A percentile compares a stretch with the other conserved stretches of the same genome.
These are phyloP conservation scores for Cladosporium oxysporum DNA, from an alignment of 2,329 filamentous ascomycete species.

Conservation along the genomic window DNA sequence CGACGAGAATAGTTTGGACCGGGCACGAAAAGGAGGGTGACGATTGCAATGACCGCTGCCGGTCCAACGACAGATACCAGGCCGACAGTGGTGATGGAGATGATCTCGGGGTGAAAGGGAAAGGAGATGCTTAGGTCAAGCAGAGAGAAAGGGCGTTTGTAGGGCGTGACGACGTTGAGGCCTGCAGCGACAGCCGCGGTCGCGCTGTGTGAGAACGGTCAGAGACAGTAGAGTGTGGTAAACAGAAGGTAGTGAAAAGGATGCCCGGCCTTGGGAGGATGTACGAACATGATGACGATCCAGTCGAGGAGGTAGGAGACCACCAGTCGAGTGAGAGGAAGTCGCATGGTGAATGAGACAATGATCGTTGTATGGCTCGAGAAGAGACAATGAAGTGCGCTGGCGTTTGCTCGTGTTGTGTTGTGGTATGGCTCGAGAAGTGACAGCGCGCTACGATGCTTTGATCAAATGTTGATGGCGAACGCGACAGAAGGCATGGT, in stretches of 20 bases:
- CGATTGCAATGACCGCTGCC: too few species aligned
- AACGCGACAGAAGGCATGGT: too few species aligned
- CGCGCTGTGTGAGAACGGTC: neutral
- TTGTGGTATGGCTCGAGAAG: too few species aligned
- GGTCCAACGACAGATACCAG: too few species aligned
- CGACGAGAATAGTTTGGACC: slow-evolving; percentile 60
- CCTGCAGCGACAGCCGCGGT: slow-evolving; percentile 40
- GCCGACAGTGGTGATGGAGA: slow-evolving; percentile 66
- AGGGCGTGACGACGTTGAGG: slow-evolving; percentile 62
- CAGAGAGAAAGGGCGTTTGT: slow-evolving; percentile 70
- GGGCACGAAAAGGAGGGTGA: too few species aligned
- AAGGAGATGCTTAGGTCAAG: slow-evolving; percentile 80
- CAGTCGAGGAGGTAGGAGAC: slow-evolving; percentile 74
- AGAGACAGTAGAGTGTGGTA: neutral
- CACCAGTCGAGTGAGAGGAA: slow-evolving; percentile 47
- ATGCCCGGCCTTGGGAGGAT: too few species aligned
- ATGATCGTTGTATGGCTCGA: too few species aligned
- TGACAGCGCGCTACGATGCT: too few species aligned
- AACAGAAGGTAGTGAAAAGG: too few species aligned
- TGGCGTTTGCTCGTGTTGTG: neutral
- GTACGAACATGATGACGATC: slow-evolving; percentile 55
- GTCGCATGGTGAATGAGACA: neutral
- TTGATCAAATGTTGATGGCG: too few species aligned
- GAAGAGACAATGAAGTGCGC: neutral
- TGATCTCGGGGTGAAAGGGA: slow-evolving; percentile 75